phyloP scores from a whole-genome alignment of 768 basidiomycete species.

The Agaricus subrufescens region DNA sequence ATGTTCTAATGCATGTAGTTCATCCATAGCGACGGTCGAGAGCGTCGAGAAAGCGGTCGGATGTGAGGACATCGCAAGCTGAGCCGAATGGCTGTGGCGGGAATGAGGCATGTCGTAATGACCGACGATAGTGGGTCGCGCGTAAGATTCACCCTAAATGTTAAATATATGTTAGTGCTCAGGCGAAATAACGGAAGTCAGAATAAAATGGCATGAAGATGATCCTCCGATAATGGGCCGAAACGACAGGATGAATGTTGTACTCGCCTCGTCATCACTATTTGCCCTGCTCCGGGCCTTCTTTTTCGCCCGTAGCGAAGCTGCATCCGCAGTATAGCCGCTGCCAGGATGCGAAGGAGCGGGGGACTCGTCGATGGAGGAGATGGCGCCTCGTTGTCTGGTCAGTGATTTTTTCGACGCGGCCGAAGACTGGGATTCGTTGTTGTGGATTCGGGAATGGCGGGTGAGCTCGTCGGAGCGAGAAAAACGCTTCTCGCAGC shows the following conservation, averaged over 20 bases:
- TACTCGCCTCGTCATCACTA: conserved; percentile 78
- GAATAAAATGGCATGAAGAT: conserved; percentile 8
- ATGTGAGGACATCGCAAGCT: conserved; percentile 16
- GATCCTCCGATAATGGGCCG: conserved; percentile 6
- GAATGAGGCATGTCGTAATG: conserved; percentile 39
- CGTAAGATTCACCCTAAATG: conserved; percentile 49
- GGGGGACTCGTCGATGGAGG: conserved; percentile 13
- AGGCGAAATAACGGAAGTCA: not conserved
- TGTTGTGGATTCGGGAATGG: conserved; percentile 90
- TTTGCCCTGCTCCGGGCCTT: conserved; percentile 76
- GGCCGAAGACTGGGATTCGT: conserved; percentile 33
- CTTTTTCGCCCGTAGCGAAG: conserved; percentile 51
- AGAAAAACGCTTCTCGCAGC: conserved; percentile 98
- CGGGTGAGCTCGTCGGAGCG: conserved; percentile 98
- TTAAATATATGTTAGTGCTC: conserved; percentile 1
- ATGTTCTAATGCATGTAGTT: conserved; percentile 84
- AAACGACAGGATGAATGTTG: conserved; percentile 12
- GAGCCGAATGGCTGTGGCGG: conserved; percentile 21
- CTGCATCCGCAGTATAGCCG: conserved; percentile 8
- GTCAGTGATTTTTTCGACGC: conserved; percentile 17
- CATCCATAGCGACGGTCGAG: conserved; percentile 79
- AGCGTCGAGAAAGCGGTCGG: conserved; percentile 60
- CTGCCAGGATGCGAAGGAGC: not conserved
- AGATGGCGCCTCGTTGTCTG: conserved; percentile 13
- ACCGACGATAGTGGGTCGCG: conserved; percentile 48